Evolutionary conservation across 2,329 filamentous ascomycete genomes (phyloP), one percentile per base, ranked within the genome.

Genomic region (Penicillium capsulatum): DNA sequence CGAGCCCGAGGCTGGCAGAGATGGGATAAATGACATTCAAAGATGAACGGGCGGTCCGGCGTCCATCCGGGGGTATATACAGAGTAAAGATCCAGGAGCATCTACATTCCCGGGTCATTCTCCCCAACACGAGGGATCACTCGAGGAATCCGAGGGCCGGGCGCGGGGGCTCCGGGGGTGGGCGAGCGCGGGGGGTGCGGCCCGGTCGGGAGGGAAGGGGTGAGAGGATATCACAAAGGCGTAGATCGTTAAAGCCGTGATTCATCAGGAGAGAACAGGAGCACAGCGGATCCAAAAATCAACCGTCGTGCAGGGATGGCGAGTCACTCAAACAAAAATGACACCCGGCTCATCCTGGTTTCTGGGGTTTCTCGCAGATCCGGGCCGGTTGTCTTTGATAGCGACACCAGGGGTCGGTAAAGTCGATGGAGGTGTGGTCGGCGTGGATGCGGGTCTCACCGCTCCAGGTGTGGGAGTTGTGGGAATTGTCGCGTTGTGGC

Each of bases 401-500:
- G 13, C 31, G 40, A 17, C 20, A 15, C 26, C 47, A 44, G 14
- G 46, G 42, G 33, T 45, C 42, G 16, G 53, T 57, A 27, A 58
- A 59, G 33, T 59, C 54, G 17, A 51, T 48, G 5, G 54, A 42
- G 30, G 42, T 40, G n/a, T 45, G 41, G 15, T 51, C 51, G 5
- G 47, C 40, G n/a, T 45, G 40, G 10, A 55, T 56, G 19, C 48
- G 54, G 2, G 53, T 60, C 16, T 64, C 60, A 13, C 53, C 54
- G 37, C 55, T 60, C 51, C 55, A 61, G 2, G 57, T 53, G n/a
- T 54, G 48, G 5, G 55, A 59, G 19, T 50, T 38, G 5, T 60
- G 51, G 7, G 55, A 63, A 28, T 43, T 46, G 6, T 11, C 26
- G 47, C 54, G 19, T 50, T 53, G 7, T 40, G 45, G 13, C 54